phyloP scores from a whole-genome alignment of 345 rosid genomes.

The Pseudoturritis turrita region DNA sequence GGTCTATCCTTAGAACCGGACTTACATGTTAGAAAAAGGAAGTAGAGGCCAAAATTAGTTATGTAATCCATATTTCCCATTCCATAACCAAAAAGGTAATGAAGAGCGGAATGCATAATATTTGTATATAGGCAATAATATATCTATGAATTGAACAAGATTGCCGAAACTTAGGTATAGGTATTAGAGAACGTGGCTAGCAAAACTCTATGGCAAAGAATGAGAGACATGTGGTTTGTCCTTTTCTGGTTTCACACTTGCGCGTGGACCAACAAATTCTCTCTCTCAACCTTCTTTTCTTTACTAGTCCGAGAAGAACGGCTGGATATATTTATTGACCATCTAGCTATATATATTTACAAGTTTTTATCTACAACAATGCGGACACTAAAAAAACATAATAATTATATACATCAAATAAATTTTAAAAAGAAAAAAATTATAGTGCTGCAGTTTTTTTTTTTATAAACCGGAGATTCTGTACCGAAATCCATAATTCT shows the following conservation, averaged over 20 bases:
- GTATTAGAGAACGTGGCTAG: slow-evolving; percentile 16
- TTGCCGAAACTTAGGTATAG: not conserved
- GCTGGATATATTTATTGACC: too few relatives aligned
- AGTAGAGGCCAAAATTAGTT: too few relatives aligned
- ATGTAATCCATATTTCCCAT: not conserved
- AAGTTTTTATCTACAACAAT: too few relatives aligned
- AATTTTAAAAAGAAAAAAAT: too few relatives aligned
- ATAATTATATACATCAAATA: too few relatives aligned
- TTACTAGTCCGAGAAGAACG: not conserved
- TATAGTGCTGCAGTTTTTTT: too few relatives aligned
- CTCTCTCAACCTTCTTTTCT: not conserved
- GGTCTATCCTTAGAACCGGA: too few relatives aligned
- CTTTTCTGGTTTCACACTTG: slow-evolving; percentile 7
- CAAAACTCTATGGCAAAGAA: slow-evolving; percentile 8
- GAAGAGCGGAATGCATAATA: not conserved
- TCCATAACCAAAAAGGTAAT: not conserved
- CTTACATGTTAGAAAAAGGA: too few relatives aligned
- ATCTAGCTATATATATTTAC: too few relatives aligned
- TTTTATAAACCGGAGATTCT: not conserved
- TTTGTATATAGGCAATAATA: not conserved
- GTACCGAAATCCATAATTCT: too few relatives aligned
- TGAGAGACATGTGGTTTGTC: slow-evolving; percentile 26
- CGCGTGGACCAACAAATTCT: not conserved
- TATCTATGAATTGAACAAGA: not conserved
- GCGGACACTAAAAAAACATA: too few relatives aligned